phyloP scores from a whole-genome alignment of 108 stramenopile species.

The Nitzschia sp. region DNA sequence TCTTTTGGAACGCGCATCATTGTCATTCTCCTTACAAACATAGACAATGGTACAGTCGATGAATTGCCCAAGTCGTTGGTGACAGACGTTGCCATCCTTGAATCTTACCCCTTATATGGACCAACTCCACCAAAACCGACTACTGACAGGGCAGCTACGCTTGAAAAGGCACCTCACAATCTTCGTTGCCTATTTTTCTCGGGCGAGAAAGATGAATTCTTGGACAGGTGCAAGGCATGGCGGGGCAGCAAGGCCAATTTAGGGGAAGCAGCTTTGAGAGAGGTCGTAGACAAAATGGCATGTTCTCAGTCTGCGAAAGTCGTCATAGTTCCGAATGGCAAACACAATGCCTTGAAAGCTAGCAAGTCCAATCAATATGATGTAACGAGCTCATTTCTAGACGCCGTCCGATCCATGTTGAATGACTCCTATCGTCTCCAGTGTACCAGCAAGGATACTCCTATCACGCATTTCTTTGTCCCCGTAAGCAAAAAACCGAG shows the following conservation, averaged over 20 bases:
- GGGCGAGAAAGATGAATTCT: background rate
- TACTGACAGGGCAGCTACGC: background rate
- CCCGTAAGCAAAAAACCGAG: background rate
- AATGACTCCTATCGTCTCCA: background rate
- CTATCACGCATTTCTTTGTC: background rate
- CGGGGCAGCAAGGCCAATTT: background rate
- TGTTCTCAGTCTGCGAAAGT: background rate
- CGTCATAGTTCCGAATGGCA: background rate
- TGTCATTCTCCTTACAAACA: background rate
- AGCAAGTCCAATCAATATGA: background rate
- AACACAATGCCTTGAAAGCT: conserved; percentile 1
- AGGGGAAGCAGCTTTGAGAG: background rate
- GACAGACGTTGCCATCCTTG: background rate
- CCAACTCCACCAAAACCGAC: background rate
- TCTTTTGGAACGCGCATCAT: conserved; percentile 1
- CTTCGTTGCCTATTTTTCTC: background rate
- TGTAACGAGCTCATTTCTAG: background rate
- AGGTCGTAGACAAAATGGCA: background rate
- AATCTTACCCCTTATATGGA: background rate
- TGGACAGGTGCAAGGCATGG: background rate
- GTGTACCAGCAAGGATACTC: background rate
- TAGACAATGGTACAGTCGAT: background rate
- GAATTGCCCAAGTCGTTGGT: background rate
- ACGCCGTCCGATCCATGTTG: background rate
- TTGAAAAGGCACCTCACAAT: background rate